A percentile compares a stretch with the other conserved stretches of the same genome.
Conservation (phyloP, 805 yeast species). For the Metschnikowia baotianmanensis region DNA sequence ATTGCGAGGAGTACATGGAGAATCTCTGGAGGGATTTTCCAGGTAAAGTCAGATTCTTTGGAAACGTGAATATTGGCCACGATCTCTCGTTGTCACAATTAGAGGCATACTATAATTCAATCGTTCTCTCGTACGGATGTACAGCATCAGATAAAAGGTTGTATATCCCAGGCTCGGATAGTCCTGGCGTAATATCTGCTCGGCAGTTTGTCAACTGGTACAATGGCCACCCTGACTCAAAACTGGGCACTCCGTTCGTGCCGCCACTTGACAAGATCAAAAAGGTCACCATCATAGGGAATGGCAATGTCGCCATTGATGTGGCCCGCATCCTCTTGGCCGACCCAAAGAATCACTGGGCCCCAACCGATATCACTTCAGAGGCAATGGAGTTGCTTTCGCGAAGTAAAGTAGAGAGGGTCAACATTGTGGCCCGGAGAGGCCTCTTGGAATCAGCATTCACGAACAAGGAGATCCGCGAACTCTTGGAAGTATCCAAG, state of each 20-base stretch:
- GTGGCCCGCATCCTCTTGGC: conserved; percentile 76
- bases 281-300: conserved; percentile 82
- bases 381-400: conserved; percentile 56
- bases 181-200: conserved; percentile 73
- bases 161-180: conserved; percentile 58
- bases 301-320: conserved; percentile 95
- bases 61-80: conserved; percentile 68
- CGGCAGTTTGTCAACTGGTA: conserved; percentile 94
- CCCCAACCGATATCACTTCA: conserved; percentile 67
- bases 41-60: conserved; percentile 49
- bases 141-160: conserved; percentile 51
- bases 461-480: conserved; percentile 89
- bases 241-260: conserved; percentile 20
- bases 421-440: conserved; percentile 79
- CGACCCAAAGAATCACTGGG: conserved; percentile 53
- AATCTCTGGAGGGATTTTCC: conserved; percentile 37
- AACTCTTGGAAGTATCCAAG: conserved; percentile 59
- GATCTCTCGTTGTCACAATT: conserved; percentile 54
- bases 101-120: conserved; percentile 59
- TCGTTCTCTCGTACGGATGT: conserved; percentile 83
- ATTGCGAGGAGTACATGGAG: conserved; percentile 71
- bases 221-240: conserved; percentile 75
- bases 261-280: conserved; percentile 63
- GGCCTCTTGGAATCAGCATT: conserved; percentile 85
- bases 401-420: conserved; percentile 54